Conservation (phyloP, 768 basidiomycete species). For the Termitomyces sp. region DNA sequence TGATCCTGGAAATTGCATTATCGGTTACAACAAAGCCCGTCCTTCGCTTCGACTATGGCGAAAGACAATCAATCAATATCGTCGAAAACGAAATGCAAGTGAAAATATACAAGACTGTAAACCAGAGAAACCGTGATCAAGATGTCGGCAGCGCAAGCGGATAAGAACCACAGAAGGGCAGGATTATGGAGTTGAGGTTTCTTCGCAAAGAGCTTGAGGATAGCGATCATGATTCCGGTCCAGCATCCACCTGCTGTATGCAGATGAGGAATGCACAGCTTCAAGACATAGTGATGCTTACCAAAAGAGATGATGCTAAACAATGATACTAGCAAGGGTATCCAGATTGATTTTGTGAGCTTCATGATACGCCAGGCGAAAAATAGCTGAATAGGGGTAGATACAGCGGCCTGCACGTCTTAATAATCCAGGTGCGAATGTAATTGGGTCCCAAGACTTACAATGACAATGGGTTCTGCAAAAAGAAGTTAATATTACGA, state of each 20-base stretch:
- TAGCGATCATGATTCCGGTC: conserved; percentile 20
- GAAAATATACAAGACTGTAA: too few relatives aligned
- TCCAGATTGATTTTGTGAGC: conserved; percentile 14
- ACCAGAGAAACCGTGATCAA: too few relatives aligned
- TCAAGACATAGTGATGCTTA: background rate
- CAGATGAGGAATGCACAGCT: background rate
- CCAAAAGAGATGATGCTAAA: background rate
- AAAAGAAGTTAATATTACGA: too few relatives aligned
- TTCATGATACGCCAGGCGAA: conserved; percentile 17
- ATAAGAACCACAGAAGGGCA: too few relatives aligned
- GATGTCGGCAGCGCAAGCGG: too few relatives aligned
- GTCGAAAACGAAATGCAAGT: too few relatives aligned
- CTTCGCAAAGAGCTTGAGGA: conserved; percentile 19
- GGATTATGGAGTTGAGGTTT: conserved; percentile 14
- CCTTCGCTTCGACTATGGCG: background rate
- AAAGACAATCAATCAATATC: too few relatives aligned
- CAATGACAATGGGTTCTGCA: conserved; percentile 15
- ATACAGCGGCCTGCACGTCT: conserved; percentile 13
- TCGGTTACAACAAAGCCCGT: too few relatives aligned
- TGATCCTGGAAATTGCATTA: too few relatives aligned
- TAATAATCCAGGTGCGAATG: background rate
- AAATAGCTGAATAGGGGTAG: conserved; percentile 19
- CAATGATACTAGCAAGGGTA: conserved; percentile 11
- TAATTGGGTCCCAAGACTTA: background rate
- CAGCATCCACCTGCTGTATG: conserved; percentile 24